phyloP scores from a whole-genome alignment of 768 basidiomycete species.

The Mycena kentingensis region DNA sequence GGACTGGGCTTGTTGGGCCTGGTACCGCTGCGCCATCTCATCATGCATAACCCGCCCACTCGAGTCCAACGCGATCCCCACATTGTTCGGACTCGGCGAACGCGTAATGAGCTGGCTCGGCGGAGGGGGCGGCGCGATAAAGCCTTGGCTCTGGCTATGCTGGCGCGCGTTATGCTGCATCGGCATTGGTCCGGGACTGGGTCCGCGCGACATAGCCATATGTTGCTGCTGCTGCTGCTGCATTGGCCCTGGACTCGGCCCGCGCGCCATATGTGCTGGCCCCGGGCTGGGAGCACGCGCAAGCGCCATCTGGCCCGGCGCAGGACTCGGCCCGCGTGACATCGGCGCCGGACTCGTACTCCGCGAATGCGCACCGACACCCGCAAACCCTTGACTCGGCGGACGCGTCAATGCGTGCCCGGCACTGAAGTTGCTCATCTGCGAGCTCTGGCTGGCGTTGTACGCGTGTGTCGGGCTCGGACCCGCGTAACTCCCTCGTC shows the following conservation, averaged over 20 bases:
- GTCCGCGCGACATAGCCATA: not conserved
- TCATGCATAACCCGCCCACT: conserved; percentile 81
- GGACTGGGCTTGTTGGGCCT: conserved; percentile 45
- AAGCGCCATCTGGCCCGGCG: conserved; percentile 34
- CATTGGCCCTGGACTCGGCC: not conserved
- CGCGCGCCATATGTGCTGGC: not conserved
- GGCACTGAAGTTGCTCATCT: conserved; percentile 27
- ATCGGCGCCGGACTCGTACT: conserved; percentile 65
- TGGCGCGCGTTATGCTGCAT: conserved; percentile 12
- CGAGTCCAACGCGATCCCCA: conserved; percentile 82
- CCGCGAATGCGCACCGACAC: conserved; percentile 75
- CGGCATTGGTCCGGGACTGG: conserved; percentile 20
- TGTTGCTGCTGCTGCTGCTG: too few relatives aligned
- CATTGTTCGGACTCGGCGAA: conserved; percentile 72
- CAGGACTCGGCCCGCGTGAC: conserved; percentile 59
- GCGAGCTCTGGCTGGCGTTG: conserved; percentile 29
- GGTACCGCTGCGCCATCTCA: conserved; percentile 66
- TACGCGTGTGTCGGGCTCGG: conserved; percentile 28
- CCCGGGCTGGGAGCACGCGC: conserved; percentile 9
- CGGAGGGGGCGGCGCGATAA: conserved; percentile 42
- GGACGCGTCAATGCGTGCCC: conserved; percentile 52
- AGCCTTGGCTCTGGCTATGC: conserved; percentile 31
- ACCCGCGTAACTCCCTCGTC: conserved; percentile 39
- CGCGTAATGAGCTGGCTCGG: conserved; percentile 41
- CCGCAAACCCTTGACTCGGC: conserved; percentile 70